A percentile compares a stretch with the other conserved stretches of the same genome.
phyloP scores from a whole-genome alignment of 495 filamentous ascomycete species.

The Penicillium arizonense region DNA sequence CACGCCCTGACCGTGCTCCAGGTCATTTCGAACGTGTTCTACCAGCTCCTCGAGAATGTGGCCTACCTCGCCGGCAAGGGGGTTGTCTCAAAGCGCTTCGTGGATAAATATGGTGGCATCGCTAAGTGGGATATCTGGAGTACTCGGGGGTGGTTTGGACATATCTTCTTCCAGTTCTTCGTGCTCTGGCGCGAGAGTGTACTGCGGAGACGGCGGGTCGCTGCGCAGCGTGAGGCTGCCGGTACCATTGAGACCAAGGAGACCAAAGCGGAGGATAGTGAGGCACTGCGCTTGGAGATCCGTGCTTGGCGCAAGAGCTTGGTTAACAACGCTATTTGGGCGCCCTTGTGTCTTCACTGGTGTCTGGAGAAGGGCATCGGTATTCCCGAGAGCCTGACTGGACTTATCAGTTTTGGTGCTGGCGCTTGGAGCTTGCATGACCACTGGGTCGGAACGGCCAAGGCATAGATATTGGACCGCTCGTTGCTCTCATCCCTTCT shows the following conservation, averaged over 20 bases:
- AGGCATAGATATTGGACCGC: slow-evolving; percentile 9
- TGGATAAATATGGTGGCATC: slow-evolving; percentile 58
- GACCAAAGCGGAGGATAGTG: slow-evolving; percentile 36
- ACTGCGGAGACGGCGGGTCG: slow-evolving; percentile 28
- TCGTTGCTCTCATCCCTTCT: not conserved
- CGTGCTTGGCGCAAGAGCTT: slow-evolving; percentile 45
- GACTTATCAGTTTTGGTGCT: slow-evolving; percentile 63
- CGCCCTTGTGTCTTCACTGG: slow-evolving; percentile 75
- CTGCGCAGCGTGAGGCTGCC: slow-evolving; percentile 15
- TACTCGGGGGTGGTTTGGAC: slow-evolving; percentile 72
- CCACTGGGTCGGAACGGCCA: slow-evolving; percentile 33
- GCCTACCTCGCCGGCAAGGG: slow-evolving; percentile 72
- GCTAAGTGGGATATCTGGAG: slow-evolving; percentile 68
- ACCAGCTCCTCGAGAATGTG: slow-evolving; percentile 82
- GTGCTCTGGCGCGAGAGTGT: slow-evolving; percentile 54
- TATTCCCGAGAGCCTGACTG: slow-evolving; percentile 62
- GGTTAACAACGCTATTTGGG: slow-evolving; percentile 54
- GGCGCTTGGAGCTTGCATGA: slow-evolving; percentile 41
- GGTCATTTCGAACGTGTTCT: slow-evolving; percentile 60
- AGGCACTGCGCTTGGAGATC: slow-evolving; percentile 39
- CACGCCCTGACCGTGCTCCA: slow-evolving; percentile 62
- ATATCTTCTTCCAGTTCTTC: slow-evolving; percentile 73
- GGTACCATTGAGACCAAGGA: slow-evolving; percentile 17
- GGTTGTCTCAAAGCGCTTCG: slow-evolving; percentile 34
- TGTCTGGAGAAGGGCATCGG: slow-evolving; percentile 72